Conservation (phyloP, 2,329 filamentous ascomycete species). For the Aspergillus persii region DNA sequence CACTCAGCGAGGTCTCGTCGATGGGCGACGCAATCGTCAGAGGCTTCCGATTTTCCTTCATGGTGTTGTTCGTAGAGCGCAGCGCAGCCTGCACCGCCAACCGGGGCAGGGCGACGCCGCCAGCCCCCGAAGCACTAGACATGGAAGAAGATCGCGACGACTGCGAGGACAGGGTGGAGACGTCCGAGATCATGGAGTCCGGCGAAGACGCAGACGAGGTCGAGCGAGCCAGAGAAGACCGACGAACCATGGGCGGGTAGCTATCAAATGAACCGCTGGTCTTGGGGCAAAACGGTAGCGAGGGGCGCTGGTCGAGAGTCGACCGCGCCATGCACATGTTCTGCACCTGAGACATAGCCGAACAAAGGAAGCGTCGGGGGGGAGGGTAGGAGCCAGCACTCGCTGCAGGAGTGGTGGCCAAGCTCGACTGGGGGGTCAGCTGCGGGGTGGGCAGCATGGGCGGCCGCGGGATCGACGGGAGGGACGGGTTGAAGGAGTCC, state of each 20-base stretch:
- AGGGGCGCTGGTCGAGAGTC: conserved; percentile 52
- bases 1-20: conserved; percentile 34
- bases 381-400: conserved; percentile 50
- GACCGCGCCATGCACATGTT: conserved; percentile 55
- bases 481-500: conserved; percentile 47
- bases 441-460: conserved; percentile 60
- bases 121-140: conserved; percentile 36
- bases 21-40: conserved; percentile 38
- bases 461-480: conserved; percentile 56
- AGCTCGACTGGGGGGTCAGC: conserved; percentile 57
- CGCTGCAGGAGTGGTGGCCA: conserved; percentile 60
- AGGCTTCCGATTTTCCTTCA: conserved; percentile 38
- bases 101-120: conserved; percentile 27
- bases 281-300: conserved; percentile 34
- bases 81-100: conserved; percentile 42
- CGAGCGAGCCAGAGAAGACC: conserved; percentile 50
- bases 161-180: conserved; percentile 53
- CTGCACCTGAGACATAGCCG: conserved; percentile 58
- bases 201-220: conserved; percentile 55
- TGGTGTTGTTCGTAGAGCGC: conserved; percentile 37
- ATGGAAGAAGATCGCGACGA: conserved; percentile 53
- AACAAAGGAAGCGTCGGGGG: conserved; percentile 57
- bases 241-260: conserved; percentile 49
- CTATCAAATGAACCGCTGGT: conserved; percentile 43
- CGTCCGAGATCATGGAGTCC: conserved; percentile 64